These are phyloP conservation scores for Arachis stenosperma DNA, from an alignment of 306 rosid genomes.

Conservation along the genomic window DNA sequence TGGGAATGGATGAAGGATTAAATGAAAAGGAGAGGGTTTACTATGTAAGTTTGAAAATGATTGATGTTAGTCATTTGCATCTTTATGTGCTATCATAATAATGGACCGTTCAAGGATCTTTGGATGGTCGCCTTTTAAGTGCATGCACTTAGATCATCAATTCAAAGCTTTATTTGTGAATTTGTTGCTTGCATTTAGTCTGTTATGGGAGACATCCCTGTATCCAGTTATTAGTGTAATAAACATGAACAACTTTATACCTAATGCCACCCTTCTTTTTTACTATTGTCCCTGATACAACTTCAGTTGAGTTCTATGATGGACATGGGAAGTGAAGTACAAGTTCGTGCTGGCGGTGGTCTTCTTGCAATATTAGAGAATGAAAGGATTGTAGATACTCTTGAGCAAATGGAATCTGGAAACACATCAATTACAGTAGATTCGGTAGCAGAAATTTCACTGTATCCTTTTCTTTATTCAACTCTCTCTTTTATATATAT, in stretches of 20 bases:
- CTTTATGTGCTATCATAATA: conserved; percentile 32
- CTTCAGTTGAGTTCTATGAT: conserved; percentile 92
- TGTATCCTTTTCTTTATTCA: conserved; percentile 64
- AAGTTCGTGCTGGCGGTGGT: conserved; percentile 96
- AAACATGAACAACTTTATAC: conserved; percentile 31
- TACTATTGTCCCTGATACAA: conserved; percentile 19
- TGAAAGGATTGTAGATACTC: conserved; percentile 83
- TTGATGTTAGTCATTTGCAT: conserved; percentile 15
- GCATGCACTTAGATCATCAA: conserved; percentile 18
- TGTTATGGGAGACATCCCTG: conserved; percentile 6
- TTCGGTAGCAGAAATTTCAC: conserved; percentile 76
- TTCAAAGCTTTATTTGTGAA: conserved; percentile 22
- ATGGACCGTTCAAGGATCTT: conserved; percentile 27
- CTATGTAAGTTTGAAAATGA: conserved; percentile 66
- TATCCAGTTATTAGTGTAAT: conserved; percentile 23
- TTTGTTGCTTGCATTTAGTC: conserved; percentile 29
- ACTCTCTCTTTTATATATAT: neutral
- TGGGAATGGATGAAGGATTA: conserved; percentile 96
- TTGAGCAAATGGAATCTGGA: conserved; percentile 80
- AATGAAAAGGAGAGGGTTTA: conserved; percentile 80
- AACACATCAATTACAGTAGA: conserved; percentile 78
- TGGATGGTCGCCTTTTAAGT: conserved; percentile 28
- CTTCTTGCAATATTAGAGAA: conserved; percentile 96
- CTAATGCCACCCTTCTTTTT: neutral
- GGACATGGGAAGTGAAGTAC: conserved; percentile 93